Conservation (phyloP, 495 filamentous ascomycete species). For the Oleoguttula mirabilis region DNA sequence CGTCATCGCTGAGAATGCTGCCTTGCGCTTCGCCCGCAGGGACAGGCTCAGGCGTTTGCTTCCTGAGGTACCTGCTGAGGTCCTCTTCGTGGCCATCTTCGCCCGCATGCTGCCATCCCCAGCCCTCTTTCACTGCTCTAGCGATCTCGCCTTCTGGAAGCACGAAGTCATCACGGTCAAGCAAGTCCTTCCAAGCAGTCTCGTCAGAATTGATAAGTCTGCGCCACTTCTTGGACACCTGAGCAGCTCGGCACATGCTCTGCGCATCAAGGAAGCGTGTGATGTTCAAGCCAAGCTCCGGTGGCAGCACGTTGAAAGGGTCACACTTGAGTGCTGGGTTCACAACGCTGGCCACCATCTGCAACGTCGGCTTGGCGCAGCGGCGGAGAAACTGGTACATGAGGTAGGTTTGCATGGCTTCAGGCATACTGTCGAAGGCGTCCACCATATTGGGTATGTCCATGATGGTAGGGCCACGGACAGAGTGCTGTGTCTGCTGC, state of each 20-base stretch:
- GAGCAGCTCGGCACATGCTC: conserved; percentile 82
- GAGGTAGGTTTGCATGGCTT: conserved; percentile 78
- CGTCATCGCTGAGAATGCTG: conserved; percentile 16
- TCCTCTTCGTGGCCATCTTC: conserved; percentile 73
- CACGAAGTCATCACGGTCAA: conserved; percentile 69
- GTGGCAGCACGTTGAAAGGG: conserved; percentile 68
- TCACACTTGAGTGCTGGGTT: conserved; percentile 96
- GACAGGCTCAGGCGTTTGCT: conserved; percentile 20
- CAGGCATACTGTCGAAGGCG: conserved; percentile 78
- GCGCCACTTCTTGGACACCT: conserved; percentile 91
- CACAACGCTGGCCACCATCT: conserved; percentile 82
- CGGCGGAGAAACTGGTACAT: conserved; percentile 91
- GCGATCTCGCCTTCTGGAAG: conserved; percentile 76
- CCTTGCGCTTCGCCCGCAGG: not conserved
- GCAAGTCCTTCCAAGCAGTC: conserved; percentile 85
- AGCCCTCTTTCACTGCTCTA: conserved; percentile 80
- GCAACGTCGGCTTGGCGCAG: conserved; percentile 79
- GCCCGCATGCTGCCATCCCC: conserved; percentile 93
- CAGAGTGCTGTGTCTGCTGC: conserved; percentile 9
- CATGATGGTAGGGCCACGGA: conserved; percentile 39
- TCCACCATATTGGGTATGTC: conserved; percentile 77
- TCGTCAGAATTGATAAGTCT: conserved; percentile 83
- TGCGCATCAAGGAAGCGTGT: conserved; percentile 74
- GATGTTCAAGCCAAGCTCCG: conserved; percentile 78
- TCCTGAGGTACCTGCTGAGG: conserved; percentile 33